These are phyloP conservation scores for Amanita exitialis DNA, from an alignment of 768 basidiomycete genomes.

Conservation along the genomic window DNA sequence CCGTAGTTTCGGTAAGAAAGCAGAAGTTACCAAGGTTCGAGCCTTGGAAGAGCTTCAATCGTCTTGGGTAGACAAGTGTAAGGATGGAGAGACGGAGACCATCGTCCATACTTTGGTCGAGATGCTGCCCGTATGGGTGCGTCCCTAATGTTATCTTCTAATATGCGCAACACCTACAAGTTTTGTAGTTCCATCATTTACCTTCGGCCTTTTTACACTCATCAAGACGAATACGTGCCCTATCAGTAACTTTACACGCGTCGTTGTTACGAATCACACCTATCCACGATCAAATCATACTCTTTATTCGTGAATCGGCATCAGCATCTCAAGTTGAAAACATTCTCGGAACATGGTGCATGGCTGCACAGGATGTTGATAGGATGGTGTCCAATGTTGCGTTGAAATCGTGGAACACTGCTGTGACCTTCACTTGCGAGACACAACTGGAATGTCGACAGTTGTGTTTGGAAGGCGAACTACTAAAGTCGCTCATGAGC, in stretches of 20 bases:
- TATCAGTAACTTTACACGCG: conserved; percentile 51
- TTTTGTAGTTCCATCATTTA: conserved; percentile 70
- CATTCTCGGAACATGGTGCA: conserved; percentile 64
- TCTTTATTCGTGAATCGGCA: conserved; percentile 38
- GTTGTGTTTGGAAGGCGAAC: background rate
- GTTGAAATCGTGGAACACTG: conserved; percentile 41
- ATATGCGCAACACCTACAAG: conserved; percentile 3
- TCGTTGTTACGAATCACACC: conserved; percentile 50
- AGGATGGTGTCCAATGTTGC: conserved; percentile 44
- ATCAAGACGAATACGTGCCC: conserved; percentile 60
- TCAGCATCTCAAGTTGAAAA: conserved; percentile 40
- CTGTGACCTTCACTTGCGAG: conserved; percentile 10
- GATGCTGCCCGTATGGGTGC: conserved; percentile 87
- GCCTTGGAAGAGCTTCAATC: conserved; percentile 78
- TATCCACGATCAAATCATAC: conserved; percentile 37
- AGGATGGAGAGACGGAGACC: conserved; percentile 30
- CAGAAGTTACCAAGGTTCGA: conserved; percentile 70
- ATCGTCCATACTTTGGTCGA: conserved; percentile 33
- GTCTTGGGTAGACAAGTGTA: conserved; percentile 52
- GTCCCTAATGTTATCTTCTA: conserved; percentile 18
- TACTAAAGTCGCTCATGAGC: conserved; percentile 24
- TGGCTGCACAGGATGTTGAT: conserved; percentile 66
- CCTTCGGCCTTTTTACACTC: conserved; percentile 74
- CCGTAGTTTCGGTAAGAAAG: conserved; percentile 81
- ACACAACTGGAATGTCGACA: background rate